Evolutionary conservation across 2,329 filamentous ascomycete genomes (phyloP).

Genomic region (Alternaria hordeiaustralica): DNA sequence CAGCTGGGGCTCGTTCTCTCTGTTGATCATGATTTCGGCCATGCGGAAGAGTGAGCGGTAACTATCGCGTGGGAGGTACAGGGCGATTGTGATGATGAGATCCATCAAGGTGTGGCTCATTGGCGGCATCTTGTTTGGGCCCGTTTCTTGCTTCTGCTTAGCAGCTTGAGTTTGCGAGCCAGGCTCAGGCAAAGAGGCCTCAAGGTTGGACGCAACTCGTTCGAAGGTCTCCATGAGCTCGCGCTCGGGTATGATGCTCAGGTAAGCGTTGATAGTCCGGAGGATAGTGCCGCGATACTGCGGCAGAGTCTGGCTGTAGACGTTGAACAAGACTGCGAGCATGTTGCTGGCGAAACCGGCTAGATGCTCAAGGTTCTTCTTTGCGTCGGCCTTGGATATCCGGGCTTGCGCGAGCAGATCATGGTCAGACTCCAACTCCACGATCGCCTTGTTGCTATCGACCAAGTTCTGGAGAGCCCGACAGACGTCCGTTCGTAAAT

Average conservation of each 20-base stretch:
- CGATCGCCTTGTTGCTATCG: constrained; percentile 87
- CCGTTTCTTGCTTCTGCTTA: constrained; percentile 66
- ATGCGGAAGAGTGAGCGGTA: constrained; percentile 87
- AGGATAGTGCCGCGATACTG: constrained; percentile 90
- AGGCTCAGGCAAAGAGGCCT: constrained; percentile 32
- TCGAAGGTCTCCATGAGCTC: constrained; percentile 16
- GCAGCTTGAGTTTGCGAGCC: constrained; percentile 68
- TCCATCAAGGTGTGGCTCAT: constrained; percentile 96
- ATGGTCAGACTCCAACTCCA: constrained; percentile 70
- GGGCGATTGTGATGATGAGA: constrained; percentile 92
- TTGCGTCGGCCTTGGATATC: constrained; percentile 75
- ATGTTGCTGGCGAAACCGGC: constrained; percentile 83
- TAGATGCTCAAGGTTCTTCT: constrained; percentile 82
- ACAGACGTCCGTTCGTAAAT: constrained; percentile 86
- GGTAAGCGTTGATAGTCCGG: constrained; percentile 91
- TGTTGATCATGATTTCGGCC: constrained; percentile 80
- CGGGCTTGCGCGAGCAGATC: constrained; percentile 80
- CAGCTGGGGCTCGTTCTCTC: constrained; percentile 83
- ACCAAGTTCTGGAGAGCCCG: constrained; percentile 84
- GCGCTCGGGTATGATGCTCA: constrained; percentile 80
- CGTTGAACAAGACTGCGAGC: constrained; percentile 96
- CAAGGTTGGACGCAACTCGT: constrained; percentile 24
- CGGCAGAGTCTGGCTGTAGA: constrained; percentile 94
- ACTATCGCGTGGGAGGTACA: constrained; percentile 87
- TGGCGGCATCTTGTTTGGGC: constrained; percentile 81